Conservation (phyloP, 257 asterid genomes). For the Gardenia jasminoides region DNA sequence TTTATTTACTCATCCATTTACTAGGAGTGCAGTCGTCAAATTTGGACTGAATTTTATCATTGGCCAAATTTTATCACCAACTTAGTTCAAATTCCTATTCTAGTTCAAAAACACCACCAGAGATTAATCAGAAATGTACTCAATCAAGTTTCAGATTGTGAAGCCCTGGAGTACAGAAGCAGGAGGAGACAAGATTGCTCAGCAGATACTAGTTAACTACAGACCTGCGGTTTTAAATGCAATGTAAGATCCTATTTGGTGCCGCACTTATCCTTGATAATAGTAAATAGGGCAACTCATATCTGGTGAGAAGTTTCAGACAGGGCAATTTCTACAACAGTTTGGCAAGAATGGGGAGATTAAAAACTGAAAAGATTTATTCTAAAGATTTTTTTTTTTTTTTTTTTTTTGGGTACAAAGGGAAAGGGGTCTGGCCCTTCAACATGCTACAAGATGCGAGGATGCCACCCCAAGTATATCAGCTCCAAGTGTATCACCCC, state of each 20-base stretch:
- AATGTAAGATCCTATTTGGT: background rate
- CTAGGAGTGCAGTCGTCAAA: too few relatives aligned
- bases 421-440: too few relatives aligned
- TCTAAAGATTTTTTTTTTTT: too few relatives aligned
- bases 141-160: background rate
- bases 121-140: background rate
- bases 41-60: too few relatives aligned
- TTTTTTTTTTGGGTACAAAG: too few relatives aligned
- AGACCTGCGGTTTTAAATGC: background rate
- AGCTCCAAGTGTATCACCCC: too few relatives aligned
- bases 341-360: background rate
- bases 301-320: background rate
- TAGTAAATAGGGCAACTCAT: background rate
- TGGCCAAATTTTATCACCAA: background rate
- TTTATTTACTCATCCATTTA: too few relatives aligned
- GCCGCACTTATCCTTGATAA: too few relatives aligned
- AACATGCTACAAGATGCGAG: too few relatives aligned
- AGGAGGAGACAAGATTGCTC: too few relatives aligned
- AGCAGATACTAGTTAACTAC: background rate
- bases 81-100: background rate
- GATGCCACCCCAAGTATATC: too few relatives aligned
- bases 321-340: background rate
- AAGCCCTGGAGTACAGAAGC: background rate
- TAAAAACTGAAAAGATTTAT: background rate
- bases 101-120: too few relatives aligned